Evolutionary conservation across 768 basidiomycete species (phyloP), one percentile per base, ranked within the genome.

Genomic region (Suillus occidentalis): DNA sequence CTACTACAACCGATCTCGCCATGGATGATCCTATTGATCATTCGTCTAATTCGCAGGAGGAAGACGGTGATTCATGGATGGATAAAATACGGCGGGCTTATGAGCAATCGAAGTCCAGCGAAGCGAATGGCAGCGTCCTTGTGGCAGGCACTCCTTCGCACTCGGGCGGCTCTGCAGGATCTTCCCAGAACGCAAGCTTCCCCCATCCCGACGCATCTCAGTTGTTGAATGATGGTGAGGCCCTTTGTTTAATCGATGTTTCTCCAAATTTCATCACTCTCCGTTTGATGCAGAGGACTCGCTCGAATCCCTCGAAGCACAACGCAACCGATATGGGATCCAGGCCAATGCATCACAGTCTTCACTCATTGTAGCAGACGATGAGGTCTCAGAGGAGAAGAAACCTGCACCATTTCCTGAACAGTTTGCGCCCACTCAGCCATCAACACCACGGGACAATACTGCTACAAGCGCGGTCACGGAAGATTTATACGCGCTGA

Each of bases 101-200:
- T 31, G 39, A 42, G 18, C 25, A 59, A 28, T 31, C 65, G 65
- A 70, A 62, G 59, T 67, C 71, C 52, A 70, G 50, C 52, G 61
- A 61, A 28, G 31, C 63, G 25, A 69, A 37, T 42, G 53, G 65
- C 53, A 73, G 67, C 12, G 58, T 82, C 45, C 78, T 87, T n/a
- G 87, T 87, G 2, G 83, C 76, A 57, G 77, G 83, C 43, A 89
- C 88, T 55, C 88, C 88, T 20, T 77, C 74, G 13, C 68, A 78
- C 59, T 83, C 83, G 0, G 78, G 73, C 39, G 76, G 77, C 60
- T 73, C 69, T 57, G 66, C 64, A 18, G 65, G 57, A 39, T 34
- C 61, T 8, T 68, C 72, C 28, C 42, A 62, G 36, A 22, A 43
- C 49, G 81, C 81, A 6, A 80, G 80, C 62, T 75, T 55, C 8